Evolutionary conservation across 768 basidiomycete genomes (phyloP), one percentile per base, ranked within the genome.

Genomic region (Collybia nuda): DNA sequence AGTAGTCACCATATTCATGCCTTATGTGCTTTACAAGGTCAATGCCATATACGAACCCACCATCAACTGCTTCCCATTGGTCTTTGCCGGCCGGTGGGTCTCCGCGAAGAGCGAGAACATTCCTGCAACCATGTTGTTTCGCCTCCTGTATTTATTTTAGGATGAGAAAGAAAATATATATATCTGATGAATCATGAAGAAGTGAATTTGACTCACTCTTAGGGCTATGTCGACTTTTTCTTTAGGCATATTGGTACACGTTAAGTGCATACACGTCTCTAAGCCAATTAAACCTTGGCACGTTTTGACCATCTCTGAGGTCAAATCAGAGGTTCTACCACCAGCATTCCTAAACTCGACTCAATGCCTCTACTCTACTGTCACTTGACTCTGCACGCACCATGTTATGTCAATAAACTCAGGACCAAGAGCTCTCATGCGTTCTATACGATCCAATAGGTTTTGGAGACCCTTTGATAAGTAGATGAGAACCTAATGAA

Each of bases 371-470:
- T 37, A 37, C 24, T 19, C 37, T 21, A 29, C 24, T 11, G 39
- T 24, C 29, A 15, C 19, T 6, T 26, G 41, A 56, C 53, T 47
- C 47, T 38, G 45, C 9, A 51, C 75, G 41, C 53, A 85, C 93
- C 93, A 98, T 66, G 96, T 98, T 62, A 98, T 96, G 67, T 98
- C 96, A 59, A 98, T 89, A 65, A 99, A 99, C 67, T 97, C 96
- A 7, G 97, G 97, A 1, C 97, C 96, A 29, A 97, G 73, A 6
- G 82, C 82, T 47, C 93, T 81, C 97, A 99, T 98, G 56, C 95
- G 91, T 69, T 98, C 96, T 72, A 99, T 98, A 62, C 97, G 94
- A 70, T 98, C 95, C 53, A 97, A 79, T 28, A 99, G 77, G 68
- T 99, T 99, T 86, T 96, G 92, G 41, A 97, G 73, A 56, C 91